These are phyloP conservation scores for Dalbergia oliveri DNA, from an alignment of 306 rosid species.

Conservation along the genomic window DNA sequence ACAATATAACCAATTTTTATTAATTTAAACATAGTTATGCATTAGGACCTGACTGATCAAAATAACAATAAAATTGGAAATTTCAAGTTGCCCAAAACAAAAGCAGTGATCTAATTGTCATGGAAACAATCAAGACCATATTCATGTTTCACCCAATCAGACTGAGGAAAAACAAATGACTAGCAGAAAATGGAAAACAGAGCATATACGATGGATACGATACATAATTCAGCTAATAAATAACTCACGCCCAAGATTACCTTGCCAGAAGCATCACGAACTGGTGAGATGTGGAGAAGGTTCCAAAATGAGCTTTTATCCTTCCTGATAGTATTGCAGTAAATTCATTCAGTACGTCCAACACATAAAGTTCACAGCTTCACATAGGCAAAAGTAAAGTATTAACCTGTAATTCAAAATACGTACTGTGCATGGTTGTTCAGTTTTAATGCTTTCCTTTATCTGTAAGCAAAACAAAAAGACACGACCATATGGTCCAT, in stretches of 20 bases:
- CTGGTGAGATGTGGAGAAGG: slow-evolving; percentile 85
- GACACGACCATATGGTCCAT: slow-evolving; percentile 31
- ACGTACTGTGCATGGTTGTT: slow-evolving; percentile 89
- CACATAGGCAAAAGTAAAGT: slow-evolving; percentile 47
- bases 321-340: slow-evolving; percentile 65
- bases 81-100: slow-evolving; percentile 14
- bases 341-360: slow-evolving; percentile 48
- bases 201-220: slow-evolving; percentile 32
- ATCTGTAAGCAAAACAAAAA: slow-evolving; percentile 62
- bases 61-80: slow-evolving; percentile 12
- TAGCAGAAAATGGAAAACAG: slow-evolving; percentile 19
- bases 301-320: slow-evolving; percentile 94
- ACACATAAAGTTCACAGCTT: slow-evolving; percentile 44
- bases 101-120: slow-evolving; percentile 1
- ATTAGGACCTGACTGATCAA: slow-evolving; percentile 20
- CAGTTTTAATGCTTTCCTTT: slow-evolving; percentile 71
- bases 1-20: not conserved
- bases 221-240: slow-evolving; percentile 26
- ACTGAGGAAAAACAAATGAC: slow-evolving; percentile 24
- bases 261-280: slow-evolving; percentile 93
- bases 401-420: slow-evolving; percentile 97
- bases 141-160: slow-evolving; percentile 22
- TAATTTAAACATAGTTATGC: not conserved
- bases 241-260: slow-evolving; percentile 51
- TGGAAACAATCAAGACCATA: slow-evolving; percentile 16